Percentiles rank a stretch among this genome's conserved stretches.
phyloP scores from a whole-genome alignment of 371 early-diverging fungal genomes.

The Mortierella sp. region DNA sequence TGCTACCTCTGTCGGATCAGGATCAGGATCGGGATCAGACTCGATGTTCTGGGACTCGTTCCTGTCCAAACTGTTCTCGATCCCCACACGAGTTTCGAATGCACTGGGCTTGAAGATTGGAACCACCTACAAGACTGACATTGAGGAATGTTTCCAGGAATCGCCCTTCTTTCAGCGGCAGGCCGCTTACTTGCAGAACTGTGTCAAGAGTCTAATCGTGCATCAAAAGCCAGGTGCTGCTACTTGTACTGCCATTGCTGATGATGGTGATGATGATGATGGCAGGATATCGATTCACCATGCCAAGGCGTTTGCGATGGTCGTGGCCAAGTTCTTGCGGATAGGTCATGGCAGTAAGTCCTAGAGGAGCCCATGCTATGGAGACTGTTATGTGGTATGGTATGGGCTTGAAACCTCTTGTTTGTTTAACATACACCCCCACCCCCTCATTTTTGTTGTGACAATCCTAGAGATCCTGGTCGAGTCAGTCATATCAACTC shows the following conservation, averaged over 20 bases:
- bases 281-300: background rate
- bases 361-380: too few relatives aligned
- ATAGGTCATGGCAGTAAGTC: slow-evolving; percentile 35
- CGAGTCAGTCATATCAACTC: slow-evolving; percentile 11
- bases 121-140: slow-evolving; percentile 2
- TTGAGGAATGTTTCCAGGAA: slow-evolving; percentile 35
- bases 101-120: slow-evolving; percentile 29
- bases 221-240: too few relatives aligned
- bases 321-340: slow-evolving; percentile 23
- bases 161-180: slow-evolving; percentile 22
- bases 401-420: too few relatives aligned
- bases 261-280: background rate
- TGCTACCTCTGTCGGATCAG: too few relatives aligned
- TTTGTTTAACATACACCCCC: background rate
- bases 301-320: slow-evolving; percentile 10
- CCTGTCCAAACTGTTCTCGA: slow-evolving; percentile 30
- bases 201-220: slow-evolving; percentile 3
- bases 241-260: too few relatives aligned
- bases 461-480: slow-evolving; percentile 25
- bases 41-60: slow-evolving; percentile 27
- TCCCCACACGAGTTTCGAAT: slow-evolving; percentile 37
- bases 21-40: background rate
- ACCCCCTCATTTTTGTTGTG: background rate
- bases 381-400: too few relatives aligned
- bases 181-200: slow-evolving; percentile 12